phyloP scores from a whole-genome alignment of 1,139 yeast genomes.

The Yarrowia galli region DNA sequence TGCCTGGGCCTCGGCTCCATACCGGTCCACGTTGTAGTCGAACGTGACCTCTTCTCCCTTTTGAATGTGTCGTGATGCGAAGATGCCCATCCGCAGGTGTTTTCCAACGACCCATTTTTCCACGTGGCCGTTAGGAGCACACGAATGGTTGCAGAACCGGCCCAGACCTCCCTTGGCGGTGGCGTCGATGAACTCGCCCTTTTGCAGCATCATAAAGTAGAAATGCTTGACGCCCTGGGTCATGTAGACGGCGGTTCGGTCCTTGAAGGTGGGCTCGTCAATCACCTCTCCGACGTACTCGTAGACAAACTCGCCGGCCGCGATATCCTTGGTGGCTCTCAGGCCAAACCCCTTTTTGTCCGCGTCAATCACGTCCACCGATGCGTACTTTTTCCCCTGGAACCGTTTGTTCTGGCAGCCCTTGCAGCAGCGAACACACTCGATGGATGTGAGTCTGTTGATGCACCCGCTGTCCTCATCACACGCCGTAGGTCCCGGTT shows the following conservation, averaged over 20 bases:
- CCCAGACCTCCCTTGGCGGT: constrained; percentile 87
- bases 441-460: constrained; percentile 88
- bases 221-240: constrained; percentile 78
- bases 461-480: constrained; percentile 88
- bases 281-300: constrained; percentile 96
- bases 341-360: constrained; percentile 90
- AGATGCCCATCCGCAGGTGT: constrained; percentile 91
- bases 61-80: constrained; percentile 76
- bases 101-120: constrained; percentile 98
- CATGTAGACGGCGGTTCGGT: constrained; percentile 78
- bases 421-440: constrained; percentile 82
- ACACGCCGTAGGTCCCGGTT: constrained; percentile 70
- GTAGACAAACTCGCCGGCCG: constrained; percentile 73
- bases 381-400: constrained; percentile 74
- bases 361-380: constrained; percentile 77
- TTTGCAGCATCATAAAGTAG: constrained; percentile 96
- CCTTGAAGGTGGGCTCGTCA: constrained; percentile 72
- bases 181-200: constrained; percentile 93
- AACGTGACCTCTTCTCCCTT: constrained; percentile 92
- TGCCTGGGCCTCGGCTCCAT: constrained; percentile 92
- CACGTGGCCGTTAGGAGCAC: constrained; percentile 91
- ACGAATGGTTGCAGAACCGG: constrained; percentile 92
- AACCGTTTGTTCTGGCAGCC: constrained; percentile 88
- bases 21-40: constrained; percentile 95
- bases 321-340: constrained; percentile 67